phyloP scores from a whole-genome alignment of 257 asterid species.

The Gentiana straminea region DNA sequence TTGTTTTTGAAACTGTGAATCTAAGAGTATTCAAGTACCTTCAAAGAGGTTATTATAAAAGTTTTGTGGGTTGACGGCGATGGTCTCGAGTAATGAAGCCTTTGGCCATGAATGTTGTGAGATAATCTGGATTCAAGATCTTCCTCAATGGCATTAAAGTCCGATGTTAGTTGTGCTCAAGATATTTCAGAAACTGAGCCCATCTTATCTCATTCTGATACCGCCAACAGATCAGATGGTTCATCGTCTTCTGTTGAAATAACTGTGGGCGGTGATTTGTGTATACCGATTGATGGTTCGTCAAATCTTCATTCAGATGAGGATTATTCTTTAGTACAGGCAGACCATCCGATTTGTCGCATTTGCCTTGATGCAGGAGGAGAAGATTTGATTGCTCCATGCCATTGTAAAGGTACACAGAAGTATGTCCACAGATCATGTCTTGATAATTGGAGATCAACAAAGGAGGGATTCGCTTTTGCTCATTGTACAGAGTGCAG shows the following conservation, averaged over 20 bases:
- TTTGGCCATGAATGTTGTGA: slow-evolving; percentile 26
- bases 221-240: slow-evolving; percentile 40
- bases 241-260: slow-evolving; percentile 68
- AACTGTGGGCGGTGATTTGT: slow-evolving; percentile 50
- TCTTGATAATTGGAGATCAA: slow-evolving; percentile 98
- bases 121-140: slow-evolving; percentile 27
- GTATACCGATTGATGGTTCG: slow-evolving; percentile 25
- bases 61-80: slow-evolving; percentile 25
- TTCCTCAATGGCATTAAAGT: slow-evolving; percentile 58
- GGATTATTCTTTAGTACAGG: slow-evolving; percentile 39
- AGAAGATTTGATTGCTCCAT: slow-evolving; percentile 95
- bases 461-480: slow-evolving; percentile 99
- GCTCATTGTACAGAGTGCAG: slow-evolving; percentile 99
- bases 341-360: slow-evolving; percentile 89
- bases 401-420: slow-evolving; percentile 98
- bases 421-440: slow-evolving; percentile 95
- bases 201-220: slow-evolving; percentile 48
- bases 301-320: slow-evolving; percentile 33
- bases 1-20: neutral
- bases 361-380: slow-evolving; percentile 97
- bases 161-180: slow-evolving; percentile 51
- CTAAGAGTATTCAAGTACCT: slow-evolving; percentile 1
- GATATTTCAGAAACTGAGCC: slow-evolving; percentile 89
- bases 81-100: slow-evolving; percentile 21
- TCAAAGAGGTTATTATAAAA: slow-evolving; percentile 13